Conservation (phyloP, 139 green algal species). For the Coelastrella sp. region DNA sequence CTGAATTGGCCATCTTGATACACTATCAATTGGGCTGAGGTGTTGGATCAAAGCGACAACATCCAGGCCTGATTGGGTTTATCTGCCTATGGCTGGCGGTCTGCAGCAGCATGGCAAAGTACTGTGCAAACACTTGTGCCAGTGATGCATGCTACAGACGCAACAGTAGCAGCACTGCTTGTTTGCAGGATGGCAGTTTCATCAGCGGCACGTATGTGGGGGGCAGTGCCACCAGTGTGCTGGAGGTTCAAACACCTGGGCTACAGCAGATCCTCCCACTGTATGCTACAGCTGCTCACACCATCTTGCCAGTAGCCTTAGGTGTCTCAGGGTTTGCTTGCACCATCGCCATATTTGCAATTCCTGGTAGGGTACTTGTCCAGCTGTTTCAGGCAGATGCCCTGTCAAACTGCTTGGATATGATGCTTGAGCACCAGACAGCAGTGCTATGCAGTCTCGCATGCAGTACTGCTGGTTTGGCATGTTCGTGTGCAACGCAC, state of each 20-base stretch:
- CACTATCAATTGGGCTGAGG: too few species aligned
- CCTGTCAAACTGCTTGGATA: background rate
- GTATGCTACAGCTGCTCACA: background rate
- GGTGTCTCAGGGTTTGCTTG: background rate
- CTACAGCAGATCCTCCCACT: background rate
- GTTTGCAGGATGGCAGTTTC: conserved; percentile 3
- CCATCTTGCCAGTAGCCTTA: background rate
- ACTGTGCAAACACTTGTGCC: too few species aligned
- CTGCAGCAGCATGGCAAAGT: background rate
- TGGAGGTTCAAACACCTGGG: background rate
- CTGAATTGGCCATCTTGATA: too few species aligned
- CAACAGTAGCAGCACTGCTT: background rate
- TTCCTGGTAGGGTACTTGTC: background rate
- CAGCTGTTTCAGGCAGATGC: background rate
- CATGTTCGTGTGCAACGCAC: background rate
- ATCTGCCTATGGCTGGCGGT: too few species aligned
- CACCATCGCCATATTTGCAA: background rate
- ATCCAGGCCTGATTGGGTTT: too few species aligned
- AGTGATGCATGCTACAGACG: too few species aligned
- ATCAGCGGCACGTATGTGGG: background rate
- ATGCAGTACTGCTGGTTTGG: too few species aligned
- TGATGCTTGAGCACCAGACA: background rate
- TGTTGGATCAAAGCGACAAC: too few species aligned
- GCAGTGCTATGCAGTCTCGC: too few species aligned
- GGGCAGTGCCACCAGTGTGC: background rate